phyloP scores from a whole-genome alignment of 345 rosid species.

The Populus tremula region DNA sequence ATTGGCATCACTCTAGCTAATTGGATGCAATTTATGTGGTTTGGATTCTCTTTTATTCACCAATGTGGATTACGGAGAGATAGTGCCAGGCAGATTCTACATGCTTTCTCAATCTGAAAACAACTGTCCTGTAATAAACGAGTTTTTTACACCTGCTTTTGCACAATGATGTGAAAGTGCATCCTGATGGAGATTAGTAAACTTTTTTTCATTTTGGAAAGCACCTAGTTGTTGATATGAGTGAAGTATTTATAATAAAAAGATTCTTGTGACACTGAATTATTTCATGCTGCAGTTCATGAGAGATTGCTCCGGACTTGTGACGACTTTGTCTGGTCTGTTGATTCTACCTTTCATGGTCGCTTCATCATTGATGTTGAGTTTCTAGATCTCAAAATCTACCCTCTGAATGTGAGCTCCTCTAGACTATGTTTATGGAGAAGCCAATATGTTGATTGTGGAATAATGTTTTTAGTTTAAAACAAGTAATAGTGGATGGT shows the following conservation, averaged over 20 bases:
- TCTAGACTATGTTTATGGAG: neutral
- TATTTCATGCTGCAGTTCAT: conserved; percentile 47
- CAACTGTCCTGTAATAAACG: neutral
- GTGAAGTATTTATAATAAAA: neutral
- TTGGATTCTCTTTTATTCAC: neutral
- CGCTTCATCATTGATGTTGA: conserved; percentile 84
- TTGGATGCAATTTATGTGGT: neutral
- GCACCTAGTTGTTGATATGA: neutral
- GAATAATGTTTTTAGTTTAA: neutral
- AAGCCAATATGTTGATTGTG: neutral
- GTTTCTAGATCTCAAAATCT: conserved; percentile 83
- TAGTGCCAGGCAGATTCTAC: neutral
- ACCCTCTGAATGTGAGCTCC: conserved; percentile 60
- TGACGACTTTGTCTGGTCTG: conserved; percentile 83
- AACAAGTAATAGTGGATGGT: neutral
- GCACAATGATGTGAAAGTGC: neutral
- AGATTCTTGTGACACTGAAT: neutral
- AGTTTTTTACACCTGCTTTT: neutral
- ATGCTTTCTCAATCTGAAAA: neutral
- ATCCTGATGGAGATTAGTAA: neutral
- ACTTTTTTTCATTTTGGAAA: neutral
- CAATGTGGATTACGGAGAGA: neutral
- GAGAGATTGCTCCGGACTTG: conserved; percentile 64
- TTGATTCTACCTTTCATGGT: conserved; percentile 62
- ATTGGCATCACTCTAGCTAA: neutral